A percentile compares a stretch with the other conserved stretches of the same genome.
Evolutionary conservation across 768 basidiomycete genomes (phyloP).

Genomic region (Gymnopilus junonius): DNA sequence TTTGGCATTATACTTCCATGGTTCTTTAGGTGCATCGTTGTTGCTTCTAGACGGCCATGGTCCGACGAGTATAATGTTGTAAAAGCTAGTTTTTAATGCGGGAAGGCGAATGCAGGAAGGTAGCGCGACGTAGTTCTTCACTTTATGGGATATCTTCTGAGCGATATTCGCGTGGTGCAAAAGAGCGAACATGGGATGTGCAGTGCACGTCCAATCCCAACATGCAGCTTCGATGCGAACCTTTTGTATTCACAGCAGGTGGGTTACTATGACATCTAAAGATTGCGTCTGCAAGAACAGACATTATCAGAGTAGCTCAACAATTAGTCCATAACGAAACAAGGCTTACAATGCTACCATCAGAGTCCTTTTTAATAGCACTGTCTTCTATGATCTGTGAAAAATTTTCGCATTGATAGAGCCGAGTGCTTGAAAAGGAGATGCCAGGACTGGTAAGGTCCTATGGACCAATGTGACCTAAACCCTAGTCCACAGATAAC

Average conservation of each 20-base stretch:
- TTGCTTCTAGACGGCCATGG: background rate
- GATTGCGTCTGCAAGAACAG: background rate
- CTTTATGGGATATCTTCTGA: background rate
- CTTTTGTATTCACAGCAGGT: background rate
- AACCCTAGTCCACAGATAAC: slow-evolving; percentile 9
- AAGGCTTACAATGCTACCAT: background rate
- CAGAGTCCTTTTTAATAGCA: background rate
- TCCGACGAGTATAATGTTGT: background rate
- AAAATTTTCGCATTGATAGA: slow-evolving; percentile 2
- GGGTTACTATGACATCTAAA: background rate
- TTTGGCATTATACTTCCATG: background rate
- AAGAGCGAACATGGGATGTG: background rate
- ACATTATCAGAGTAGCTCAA: background rate
- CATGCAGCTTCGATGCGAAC: slow-evolving; percentile 1
- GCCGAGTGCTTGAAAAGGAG: slow-evolving; percentile 12
- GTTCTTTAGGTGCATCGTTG: background rate
- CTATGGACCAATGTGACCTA: background rate
- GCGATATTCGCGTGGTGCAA: background rate
- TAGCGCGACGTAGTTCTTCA: background rate
- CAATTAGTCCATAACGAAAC: background rate
- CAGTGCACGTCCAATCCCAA: background rate
- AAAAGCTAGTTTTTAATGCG: background rate
- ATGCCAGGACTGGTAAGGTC: slow-evolving; percentile 12
- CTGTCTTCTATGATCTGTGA: background rate
- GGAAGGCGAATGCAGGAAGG: slow-evolving; percentile 1